phyloP scores from a whole-genome alignment of 73 alveolate genomes.

The Vitrella brassicaformis region DNA sequence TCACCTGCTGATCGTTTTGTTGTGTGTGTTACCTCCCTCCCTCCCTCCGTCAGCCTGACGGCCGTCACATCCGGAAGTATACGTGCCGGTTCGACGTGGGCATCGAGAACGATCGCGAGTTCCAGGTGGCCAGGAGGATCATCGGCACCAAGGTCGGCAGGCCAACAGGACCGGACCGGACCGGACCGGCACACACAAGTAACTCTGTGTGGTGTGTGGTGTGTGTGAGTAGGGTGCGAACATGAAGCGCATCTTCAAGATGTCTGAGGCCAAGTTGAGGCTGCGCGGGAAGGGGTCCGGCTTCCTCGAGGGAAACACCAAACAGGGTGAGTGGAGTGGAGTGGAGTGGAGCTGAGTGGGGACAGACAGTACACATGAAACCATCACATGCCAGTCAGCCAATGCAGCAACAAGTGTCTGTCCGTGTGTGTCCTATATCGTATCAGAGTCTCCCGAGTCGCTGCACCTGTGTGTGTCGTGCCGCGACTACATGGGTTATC shows the following conservation, averaged over 20 bases:
- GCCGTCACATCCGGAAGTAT: conserved; percentile 59
- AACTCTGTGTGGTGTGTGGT: neutral
- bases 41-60: no score
- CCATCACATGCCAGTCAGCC: no score
- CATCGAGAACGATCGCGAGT: conserved; percentile 90
- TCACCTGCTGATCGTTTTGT: no score
- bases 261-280: conserved; percentile 76
- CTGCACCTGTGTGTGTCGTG: neutral
- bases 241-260: conserved; percentile 86
- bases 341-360: neutral
- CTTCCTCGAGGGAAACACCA: conserved; percentile 90
- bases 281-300: conserved; percentile 97
- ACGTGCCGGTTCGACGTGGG: conserved; percentile 91
- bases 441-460: neutral
- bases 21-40: no score
- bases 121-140: conserved; percentile 87
- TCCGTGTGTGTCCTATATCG: neutral
- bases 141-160: conserved; percentile 68
- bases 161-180: no score
- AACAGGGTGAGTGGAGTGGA: conserved; percentile 35
- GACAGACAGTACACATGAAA: neutral
- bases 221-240: conserved; percentile 63
- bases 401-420: neutral
- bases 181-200: no score
- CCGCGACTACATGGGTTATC: neutral